Evolutionary conservation across 2,329 filamentous ascomycete species (phyloP), one percentile per base, ranked within the genome.

Genomic region (Monosporascus sp.): DNA sequence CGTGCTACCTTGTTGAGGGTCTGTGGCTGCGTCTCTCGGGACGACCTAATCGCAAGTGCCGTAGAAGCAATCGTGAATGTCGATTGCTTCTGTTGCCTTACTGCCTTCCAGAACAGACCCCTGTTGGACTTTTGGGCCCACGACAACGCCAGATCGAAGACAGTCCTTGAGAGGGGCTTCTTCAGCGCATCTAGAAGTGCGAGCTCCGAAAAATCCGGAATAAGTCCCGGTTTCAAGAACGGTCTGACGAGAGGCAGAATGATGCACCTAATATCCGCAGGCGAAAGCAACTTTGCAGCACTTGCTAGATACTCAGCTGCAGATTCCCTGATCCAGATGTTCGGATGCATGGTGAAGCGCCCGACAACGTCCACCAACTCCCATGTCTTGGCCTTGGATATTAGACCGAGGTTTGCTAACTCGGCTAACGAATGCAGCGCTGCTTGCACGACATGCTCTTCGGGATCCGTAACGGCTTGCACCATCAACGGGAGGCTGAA

Each of bases 401-500:
- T 83, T 0, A 99, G 76, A 0, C 94, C 95, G 20, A 99, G 77
- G 51, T 88, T 86, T 8, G 93, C 91, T 75, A 99, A 89, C 55
- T 89, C 87, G 2, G 91, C 90, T 47, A 99, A 77, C 0, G 93
- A 94, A 59, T 94, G 85, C 31, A 99, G 77, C 1, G 93, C 92
- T 52, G 89, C 89, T 65, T 97, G 91, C 14, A 99, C 87, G 2
- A 99, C 94, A 65, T 90, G 93, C 62, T 97, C 93, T 69, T 99
- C 94, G 0, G 89, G 83, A 60, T 99, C 94, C 1, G 91, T 90
- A 62, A 99, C 76, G 7, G 94, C 93, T 69, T 97, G 94, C 3
- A 97, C 82, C 90, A 99, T 97, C 15, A 99, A 77, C 1, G 95
- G 94, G 25, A 99, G 73, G 58, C 97, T 96, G 62, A 97, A 99